Conservation (phyloP, 208 protist genomes). For the Wallacemonas sp. region DNA sequence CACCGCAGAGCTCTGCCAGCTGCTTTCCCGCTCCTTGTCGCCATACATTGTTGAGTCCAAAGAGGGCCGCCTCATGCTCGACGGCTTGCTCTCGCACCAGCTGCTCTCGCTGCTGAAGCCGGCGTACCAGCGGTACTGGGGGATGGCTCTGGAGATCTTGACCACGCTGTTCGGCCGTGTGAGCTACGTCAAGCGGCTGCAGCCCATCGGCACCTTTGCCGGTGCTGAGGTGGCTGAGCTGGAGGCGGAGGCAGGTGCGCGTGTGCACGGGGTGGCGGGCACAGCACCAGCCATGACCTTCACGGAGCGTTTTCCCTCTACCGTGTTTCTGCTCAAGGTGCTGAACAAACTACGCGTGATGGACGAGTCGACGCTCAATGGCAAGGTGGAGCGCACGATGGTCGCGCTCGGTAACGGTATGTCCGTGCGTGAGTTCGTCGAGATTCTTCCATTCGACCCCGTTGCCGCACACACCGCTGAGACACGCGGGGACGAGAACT, state of each 20-base stretch:
- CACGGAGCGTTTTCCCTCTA: conserved; percentile 63
- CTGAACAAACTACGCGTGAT: conserved; percentile 84
- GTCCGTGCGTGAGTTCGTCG: conserved; percentile 68
- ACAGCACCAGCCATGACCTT: conserved; percentile 24
- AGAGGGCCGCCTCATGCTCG: conserved; percentile 67
- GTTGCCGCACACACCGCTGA: conserved; percentile 55
- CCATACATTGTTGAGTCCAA: conserved; percentile 80
- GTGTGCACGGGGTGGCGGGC: conserved; percentile 12
- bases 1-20: conserved; percentile 47
- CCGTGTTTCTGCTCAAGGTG: conserved; percentile 72
- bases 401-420: conserved; percentile 73
- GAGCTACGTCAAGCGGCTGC: conserved; percentile 80
- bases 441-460: conserved; percentile 79
- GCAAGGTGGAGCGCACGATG: conserved; percentile 73
- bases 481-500: conserved; percentile 22
- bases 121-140: conserved; percentile 73
- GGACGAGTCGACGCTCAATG: conserved; percentile 77
- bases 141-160: conserved; percentile 59
- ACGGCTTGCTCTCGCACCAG: conserved; percentile 63
- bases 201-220: conserved; percentile 16
- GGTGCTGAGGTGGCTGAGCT: conserved; percentile 21
- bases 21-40: conserved; percentile 69
- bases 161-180: conserved; percentile 61
- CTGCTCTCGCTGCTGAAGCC: conserved; percentile 78
- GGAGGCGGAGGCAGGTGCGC: neutral